Conservation (phyloP, 208 protist genomes). For the Tetramitus jugosus region DNA sequence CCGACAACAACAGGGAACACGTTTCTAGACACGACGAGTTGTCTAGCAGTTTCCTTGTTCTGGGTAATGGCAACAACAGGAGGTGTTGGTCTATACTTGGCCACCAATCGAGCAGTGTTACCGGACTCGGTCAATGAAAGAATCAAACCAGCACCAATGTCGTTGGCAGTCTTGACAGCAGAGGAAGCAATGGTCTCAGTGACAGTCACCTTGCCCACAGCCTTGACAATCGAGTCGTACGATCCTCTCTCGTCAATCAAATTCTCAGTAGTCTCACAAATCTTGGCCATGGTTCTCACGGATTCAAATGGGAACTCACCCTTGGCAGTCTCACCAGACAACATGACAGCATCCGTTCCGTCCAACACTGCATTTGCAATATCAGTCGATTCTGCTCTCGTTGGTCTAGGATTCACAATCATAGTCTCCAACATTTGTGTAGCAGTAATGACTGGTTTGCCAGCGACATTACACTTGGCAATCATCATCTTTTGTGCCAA, state of each 20-base stretch:
- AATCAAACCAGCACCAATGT: constrained; percentile 71
- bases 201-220: neutral
- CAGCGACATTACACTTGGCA: constrained; percentile 88
- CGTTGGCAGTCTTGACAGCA: constrained; percentile 83
- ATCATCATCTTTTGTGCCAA: constrained; percentile 96
- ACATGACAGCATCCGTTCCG: constrained; percentile 97
- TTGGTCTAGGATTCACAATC: constrained; percentile 86
- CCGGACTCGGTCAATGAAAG: constrained; percentile 81
- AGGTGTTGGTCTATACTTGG: constrained; percentile 88
- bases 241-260: neutral
- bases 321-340: constrained; percentile 96
- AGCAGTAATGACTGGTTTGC: constrained; percentile 96
- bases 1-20: constrained; percentile 67
- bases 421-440: constrained; percentile 98
- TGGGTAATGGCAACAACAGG: constrained; percentile 83
- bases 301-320: constrained; percentile 88
- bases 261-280: constrained; percentile 53
- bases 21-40: constrained; percentile 63
- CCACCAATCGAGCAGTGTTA: constrained; percentile 77
- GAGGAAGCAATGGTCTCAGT: constrained; percentile 81
- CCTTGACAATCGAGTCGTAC: neutral
- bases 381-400: constrained; percentile 94
- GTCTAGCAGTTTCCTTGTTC: constrained; percentile 63
- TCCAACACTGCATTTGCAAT: constrained; percentile 96
- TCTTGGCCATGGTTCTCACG: constrained; percentile 85